Conservation (phyloP, 2,329 filamentous ascomycete genomes). For the Chaetothyriales sp. region DNA sequence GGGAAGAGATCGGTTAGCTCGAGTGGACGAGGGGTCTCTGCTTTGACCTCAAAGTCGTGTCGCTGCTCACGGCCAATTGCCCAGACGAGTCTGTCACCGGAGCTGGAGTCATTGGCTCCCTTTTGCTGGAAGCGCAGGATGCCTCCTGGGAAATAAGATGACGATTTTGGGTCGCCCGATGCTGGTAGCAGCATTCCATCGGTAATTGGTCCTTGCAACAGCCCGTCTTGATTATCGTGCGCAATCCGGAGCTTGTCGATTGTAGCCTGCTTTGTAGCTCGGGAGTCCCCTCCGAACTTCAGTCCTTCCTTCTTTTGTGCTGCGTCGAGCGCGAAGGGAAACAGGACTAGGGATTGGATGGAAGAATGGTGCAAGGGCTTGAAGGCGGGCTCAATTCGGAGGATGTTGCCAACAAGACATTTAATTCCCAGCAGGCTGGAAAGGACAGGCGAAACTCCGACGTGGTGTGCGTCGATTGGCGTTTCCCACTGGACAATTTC, state of each 20-base stretch:
- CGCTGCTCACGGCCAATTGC: conserved; percentile 62
- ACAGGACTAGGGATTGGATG: conserved; percentile 57
- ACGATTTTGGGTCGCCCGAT: conserved; percentile 37
- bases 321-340: conserved; percentile 53
- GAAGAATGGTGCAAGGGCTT: conserved; percentile 51
- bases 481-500: conserved; percentile 67
- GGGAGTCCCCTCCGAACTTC: conserved; percentile 77
- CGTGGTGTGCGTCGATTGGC: conserved; percentile 65
- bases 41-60: conserved; percentile 58
- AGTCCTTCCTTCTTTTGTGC: conserved; percentile 49
- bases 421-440: conserved; percentile 57
- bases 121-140: conserved; percentile 51
- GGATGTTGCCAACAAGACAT: conserved; percentile 67
- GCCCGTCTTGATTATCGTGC: conserved; percentile 39
- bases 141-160: conserved; percentile 64
- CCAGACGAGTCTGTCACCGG: conserved; percentile 39
- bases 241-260: conserved; percentile 55
- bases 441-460: conserved; percentile 61
- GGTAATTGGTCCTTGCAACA: conserved; percentile 73
- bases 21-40: conserved; percentile 51
- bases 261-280: conserved; percentile 61
- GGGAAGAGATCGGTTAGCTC: conserved; percentile 28
- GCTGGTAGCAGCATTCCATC: conserved; percentile 68
- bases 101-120: conserved; percentile 21
- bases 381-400: conserved; percentile 73